These are phyloP conservation scores for Amanita pseudoporphyria DNA, from an alignment of 768 basidiomycete species.

Conservation along the genomic window DNA sequence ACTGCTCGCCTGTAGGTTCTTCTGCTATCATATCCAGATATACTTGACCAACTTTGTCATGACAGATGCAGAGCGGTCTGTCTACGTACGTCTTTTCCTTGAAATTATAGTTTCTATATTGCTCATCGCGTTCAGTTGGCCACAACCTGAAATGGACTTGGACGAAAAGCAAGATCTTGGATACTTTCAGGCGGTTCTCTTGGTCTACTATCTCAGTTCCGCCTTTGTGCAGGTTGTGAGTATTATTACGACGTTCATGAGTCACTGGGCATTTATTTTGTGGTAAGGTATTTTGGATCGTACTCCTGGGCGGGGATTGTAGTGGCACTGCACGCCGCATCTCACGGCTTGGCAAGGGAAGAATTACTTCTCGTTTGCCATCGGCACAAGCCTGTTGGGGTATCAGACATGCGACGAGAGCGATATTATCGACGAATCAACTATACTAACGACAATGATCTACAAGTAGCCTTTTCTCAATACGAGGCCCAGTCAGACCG, in stretches of 20 bases:
- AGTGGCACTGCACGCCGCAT: constrained; percentile 9
- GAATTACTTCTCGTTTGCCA: constrained; percentile 3
- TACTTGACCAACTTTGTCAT: constrained; percentile 12
- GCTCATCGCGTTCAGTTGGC: constrained; percentile 15
- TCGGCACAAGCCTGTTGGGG: not conserved
- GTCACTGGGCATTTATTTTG: constrained; percentile 12
- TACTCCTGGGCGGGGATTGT: constrained; percentile 12
- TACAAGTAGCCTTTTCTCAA: constrained; percentile 11
- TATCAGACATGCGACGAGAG: constrained; percentile 12
- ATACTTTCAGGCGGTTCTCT: not conserved
- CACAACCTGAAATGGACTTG: constrained; percentile 16
- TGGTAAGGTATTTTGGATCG: constrained; percentile 9
- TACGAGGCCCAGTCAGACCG: not conserved
- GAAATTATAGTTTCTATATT: not conserved
- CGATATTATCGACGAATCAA: constrained; percentile 10
- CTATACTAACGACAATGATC: constrained; percentile 10
- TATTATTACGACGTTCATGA: not conserved
- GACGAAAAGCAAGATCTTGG: not conserved
- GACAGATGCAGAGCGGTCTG: constrained; percentile 37
- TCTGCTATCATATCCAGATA: not conserved
- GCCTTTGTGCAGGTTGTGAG: not conserved
- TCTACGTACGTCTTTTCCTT: constrained; percentile 28
- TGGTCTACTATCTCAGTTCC: not conserved
- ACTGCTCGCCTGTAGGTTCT: constrained; percentile 22
- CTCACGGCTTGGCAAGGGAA: not conserved